A percentile compares a stretch with the other conserved stretches of the same genome.
phyloP scores from a whole-genome alignment of 768 basidiomycete species.

The Trametes cingulata region DNA sequence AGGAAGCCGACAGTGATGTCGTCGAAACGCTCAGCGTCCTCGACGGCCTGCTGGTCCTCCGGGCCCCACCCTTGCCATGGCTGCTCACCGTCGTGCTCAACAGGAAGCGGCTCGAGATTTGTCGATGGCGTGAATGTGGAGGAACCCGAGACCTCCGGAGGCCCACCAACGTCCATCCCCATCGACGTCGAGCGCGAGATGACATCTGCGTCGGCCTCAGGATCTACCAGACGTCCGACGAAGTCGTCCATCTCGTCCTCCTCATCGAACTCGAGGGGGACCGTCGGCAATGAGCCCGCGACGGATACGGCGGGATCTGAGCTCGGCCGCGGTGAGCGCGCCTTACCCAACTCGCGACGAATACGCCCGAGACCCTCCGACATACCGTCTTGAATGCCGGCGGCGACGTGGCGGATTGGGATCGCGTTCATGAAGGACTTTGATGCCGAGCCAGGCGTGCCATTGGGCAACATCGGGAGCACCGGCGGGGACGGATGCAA shows the following conservation, averaged over 20 bases:
- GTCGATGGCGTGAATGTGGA: constrained; percentile 41
- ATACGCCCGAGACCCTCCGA: constrained; percentile 62
- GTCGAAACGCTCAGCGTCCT: constrained; percentile 38
- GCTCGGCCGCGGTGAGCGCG: constrained; percentile 45
- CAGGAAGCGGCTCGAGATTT: constrained; percentile 32
- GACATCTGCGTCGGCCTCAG: constrained; percentile 11
- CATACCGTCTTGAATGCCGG: constrained; percentile 54
- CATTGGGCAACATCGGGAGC: constrained; percentile 85
- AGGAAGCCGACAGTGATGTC: constrained; percentile 39
- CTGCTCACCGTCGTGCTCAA: constrained; percentile 23
- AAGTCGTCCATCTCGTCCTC: constrained; percentile 62
- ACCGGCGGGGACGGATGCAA: constrained; percentile 41
- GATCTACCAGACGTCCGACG: constrained; percentile 10
- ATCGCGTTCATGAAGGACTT: constrained; percentile 47
- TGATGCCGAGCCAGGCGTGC: constrained; percentile 44
- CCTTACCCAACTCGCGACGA: constrained; percentile 54
- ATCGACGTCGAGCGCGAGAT: constrained; percentile 26
- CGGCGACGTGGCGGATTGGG: constrained; percentile 55
- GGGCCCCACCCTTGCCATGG: constrained; percentile 34
- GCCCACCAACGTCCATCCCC: constrained; percentile 25
- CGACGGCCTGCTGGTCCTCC: constrained; percentile 33
- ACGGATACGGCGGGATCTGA: constrained; percentile 28
- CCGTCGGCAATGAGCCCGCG: constrained; percentile 29
- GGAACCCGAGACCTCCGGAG: constrained; percentile 37
- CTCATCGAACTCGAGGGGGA: constrained; percentile 63